Evolutionary conservation across 2,329 filamentous ascomycete species (phyloP), one percentile per base, ranked within the genome.

Genomic region (Pseudogymnoascus sp.): DNA sequence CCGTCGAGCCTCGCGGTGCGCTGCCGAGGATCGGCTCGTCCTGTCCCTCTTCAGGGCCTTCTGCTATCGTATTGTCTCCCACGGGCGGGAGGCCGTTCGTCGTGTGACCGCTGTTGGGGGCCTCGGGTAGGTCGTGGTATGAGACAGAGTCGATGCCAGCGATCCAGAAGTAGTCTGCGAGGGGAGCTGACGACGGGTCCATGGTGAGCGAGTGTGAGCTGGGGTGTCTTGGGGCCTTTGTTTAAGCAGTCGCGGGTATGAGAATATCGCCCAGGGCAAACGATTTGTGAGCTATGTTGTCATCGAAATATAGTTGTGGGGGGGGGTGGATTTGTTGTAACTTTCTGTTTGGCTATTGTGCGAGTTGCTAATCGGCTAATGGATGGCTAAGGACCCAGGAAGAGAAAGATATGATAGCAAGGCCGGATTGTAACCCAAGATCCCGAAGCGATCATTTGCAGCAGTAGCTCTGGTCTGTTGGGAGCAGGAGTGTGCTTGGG

Each of bases 121-220:
- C 65, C 57, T 72, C 70, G 41, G 69, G 73, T 58, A 73, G 73
- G 67, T 75, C 70, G 63, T 82, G 78, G 74, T 87, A 86, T 60
- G 81, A 79, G 66, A 87, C 78, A 63, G 82, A 81, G 72, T 88
- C 84, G 73, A 88, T 78, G 68, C 85, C 85, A 65, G 85, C 85
- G 71, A 88, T 87, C 85, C 85, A 88, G 73, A 88, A 88, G 75
- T 88, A 88, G 72, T 88, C 85, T 73, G 85, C 85, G 71, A 88
- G 77, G 70, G 85, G 85, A 65, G 79, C 79, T 64, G 83, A 84
- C 62, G 82, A 78, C 60, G 65, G 66, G 59, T 72, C 70, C 69
- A 71, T 71, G 63, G 55, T 57, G 55, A 21, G 13, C 19, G 55
- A 9, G 9, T 15, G 7, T 62, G 18, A 58, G 39, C 15, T 19